Evolutionary conservation across 1,284 basidiomycete species (phyloP).

Genomic region (Cryptococcus sp.): DNA sequence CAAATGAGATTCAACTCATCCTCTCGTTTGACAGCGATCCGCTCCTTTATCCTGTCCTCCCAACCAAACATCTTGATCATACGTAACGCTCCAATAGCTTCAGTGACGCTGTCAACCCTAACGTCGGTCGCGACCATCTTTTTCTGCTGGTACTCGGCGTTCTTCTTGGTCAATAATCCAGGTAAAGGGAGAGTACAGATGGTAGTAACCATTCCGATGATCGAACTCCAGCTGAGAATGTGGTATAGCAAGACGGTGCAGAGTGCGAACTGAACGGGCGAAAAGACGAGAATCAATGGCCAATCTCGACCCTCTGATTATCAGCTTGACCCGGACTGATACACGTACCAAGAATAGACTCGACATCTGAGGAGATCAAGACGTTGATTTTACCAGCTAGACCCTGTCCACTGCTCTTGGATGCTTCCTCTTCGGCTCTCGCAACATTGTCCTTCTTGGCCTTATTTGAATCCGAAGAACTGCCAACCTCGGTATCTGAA

Average conservation of each 20-base stretch:
- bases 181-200: constrained; percentile 55
- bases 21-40: constrained; percentile 55
- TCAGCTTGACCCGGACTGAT: background rate
- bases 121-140: constrained; percentile 51
- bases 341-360: constrained; percentile 43
- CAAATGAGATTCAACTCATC: constrained; percentile 54
- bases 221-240: constrained; percentile 49
- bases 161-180: constrained; percentile 40
- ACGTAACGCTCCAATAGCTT: constrained; percentile 43
- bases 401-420: constrained; percentile 42
- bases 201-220: constrained; percentile 58
- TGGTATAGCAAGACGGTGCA: constrained; percentile 38
- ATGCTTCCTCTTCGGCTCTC: constrained; percentile 14
- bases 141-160: constrained; percentile 33
- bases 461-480: constrained; percentile 7
- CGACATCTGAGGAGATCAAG: constrained; percentile 46
- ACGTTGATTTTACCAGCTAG: constrained; percentile 61
- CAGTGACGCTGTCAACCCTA: constrained; percentile 54
- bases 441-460: constrained; percentile 18
- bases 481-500: constrained; percentile 21
- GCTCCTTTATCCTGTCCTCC: constrained; percentile 57
- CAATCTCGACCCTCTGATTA: constrained; percentile 34
- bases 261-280: constrained; percentile 40
- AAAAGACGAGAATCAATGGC: constrained; percentile 39
- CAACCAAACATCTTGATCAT: constrained; percentile 69